Evolutionary conservation across 2,329 filamentous ascomycete genomes (phyloP).

Genomic region (Alternaria novae-zelandiae): DNA sequence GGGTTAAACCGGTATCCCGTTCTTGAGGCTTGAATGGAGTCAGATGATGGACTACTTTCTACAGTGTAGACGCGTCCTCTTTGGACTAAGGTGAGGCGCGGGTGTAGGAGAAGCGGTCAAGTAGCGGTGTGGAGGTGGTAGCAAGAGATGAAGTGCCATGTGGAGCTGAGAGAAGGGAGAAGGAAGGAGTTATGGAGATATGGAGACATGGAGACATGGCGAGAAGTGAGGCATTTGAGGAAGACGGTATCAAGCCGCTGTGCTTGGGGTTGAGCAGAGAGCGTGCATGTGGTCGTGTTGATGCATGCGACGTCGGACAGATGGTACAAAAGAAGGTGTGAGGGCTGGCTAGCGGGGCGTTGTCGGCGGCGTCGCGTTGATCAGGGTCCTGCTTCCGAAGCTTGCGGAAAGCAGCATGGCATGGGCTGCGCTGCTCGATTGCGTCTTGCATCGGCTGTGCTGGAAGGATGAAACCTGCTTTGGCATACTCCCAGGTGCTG

Average conservation of each 20-base stretch:
- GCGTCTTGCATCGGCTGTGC: slow-evolving; percentile 8
- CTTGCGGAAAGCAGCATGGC: background rate
- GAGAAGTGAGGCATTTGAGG: slow-evolving; percentile 5
- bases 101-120: slow-evolving; percentile 33
- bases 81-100: slow-evolving; percentile 5
- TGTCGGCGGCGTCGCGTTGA: slow-evolving; percentile 2
- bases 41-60: slow-evolving; percentile 35
- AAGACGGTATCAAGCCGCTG: background rate
- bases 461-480: slow-evolving; percentile 14
- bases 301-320: slow-evolving; percentile 12
- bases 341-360: slow-evolving; percentile 4
- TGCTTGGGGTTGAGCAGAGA: background rate
- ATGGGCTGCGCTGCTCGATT: background rate
- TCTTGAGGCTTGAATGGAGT: slow-evolving; percentile 23
- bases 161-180: slow-evolving; percentile 1
- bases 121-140: slow-evolving; percentile 19
- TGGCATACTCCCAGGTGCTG: background rate
- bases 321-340: slow-evolving; percentile 3
- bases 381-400: slow-evolving; percentile 14
- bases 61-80: slow-evolving; percentile 19
- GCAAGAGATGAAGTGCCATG: slow-evolving; percentile 1
- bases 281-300: slow-evolving; percentile 21
- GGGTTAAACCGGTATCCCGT: slow-evolving; percentile 27
- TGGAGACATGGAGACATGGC: background rate
- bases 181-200: no score